Conservation (phyloP, 1,284 basidiomycete genomes). For the Trichosporon faecale region DNA sequence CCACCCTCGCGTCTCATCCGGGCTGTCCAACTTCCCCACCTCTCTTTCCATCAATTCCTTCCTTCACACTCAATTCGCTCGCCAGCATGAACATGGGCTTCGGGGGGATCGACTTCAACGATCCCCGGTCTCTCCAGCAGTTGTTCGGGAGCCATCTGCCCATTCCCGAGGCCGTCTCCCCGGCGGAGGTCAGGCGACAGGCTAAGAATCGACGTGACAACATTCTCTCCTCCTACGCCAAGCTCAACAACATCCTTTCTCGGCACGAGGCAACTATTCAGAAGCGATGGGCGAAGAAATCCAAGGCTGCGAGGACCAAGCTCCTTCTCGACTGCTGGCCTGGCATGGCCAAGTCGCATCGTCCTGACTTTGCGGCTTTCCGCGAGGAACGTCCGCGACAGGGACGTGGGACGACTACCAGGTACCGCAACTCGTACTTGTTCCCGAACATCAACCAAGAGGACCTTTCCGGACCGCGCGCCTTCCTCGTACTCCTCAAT, state of each 20-base stretch:
- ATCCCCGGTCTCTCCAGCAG: not conserved
- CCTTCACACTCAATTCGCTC: not conserved
- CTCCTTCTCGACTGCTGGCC: conserved; percentile 10
- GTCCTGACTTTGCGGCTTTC: conserved; percentile 1
- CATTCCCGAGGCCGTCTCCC: not conserved
- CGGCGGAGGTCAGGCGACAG: not conserved
- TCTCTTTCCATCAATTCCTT: not conserved
- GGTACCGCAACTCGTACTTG: not conserved
- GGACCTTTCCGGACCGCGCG: not conserved
- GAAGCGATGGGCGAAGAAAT: conserved; percentile 14
- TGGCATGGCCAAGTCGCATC: not conserved
- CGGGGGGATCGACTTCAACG: conserved; percentile 3
- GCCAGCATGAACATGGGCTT: not conserved
- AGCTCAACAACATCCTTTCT: conserved; percentile 9
- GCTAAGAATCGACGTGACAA: not conserved
- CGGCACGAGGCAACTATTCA: conserved; percentile 13
- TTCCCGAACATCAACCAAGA: conserved; percentile 16
- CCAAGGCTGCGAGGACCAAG: not conserved
- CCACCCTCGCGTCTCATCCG: not conserved
- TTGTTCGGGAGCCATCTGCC: not conserved
- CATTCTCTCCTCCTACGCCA: not conserved
- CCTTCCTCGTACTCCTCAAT: conserved; percentile 11
- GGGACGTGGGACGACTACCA: not conserved
- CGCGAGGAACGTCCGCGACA: not conserved
- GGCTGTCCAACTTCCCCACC: too few relatives aligned